These are phyloP conservation scores for Entomortierella chlamydospora DNA, from an alignment of 192 early-diverging fungal species.

Conservation along the genomic window DNA sequence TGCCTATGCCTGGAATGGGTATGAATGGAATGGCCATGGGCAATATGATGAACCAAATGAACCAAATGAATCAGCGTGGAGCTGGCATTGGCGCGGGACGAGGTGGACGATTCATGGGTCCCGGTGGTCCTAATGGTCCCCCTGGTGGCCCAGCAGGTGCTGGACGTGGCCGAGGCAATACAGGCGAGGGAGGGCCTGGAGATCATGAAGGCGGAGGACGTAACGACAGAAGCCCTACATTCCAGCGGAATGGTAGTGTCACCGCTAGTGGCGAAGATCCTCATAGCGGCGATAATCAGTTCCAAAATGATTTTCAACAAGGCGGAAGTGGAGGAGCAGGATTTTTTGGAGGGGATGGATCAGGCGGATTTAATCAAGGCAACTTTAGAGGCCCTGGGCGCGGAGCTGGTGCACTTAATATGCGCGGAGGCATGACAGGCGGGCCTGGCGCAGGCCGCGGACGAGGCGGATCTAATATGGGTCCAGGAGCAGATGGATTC, in stretches of 20 bases:
- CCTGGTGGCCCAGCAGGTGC: slow-evolving; percentile 4
- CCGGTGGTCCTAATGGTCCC: slow-evolving; percentile 28
- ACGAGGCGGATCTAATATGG: slow-evolving; percentile 21
- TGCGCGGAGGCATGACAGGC: slow-evolving; percentile 25
- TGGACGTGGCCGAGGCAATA: slow-evolving; percentile 29
- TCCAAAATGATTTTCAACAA: slow-evolving; percentile 25
- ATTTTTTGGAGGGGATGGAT: slow-evolving; percentile 26
- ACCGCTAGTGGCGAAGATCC: slow-evolving; percentile 4
- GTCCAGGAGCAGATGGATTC: slow-evolving; percentile 18
- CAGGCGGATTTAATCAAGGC: slow-evolving; percentile 25
- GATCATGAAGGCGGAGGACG: slow-evolving; percentile 20
- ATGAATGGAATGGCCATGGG: slow-evolving; percentile 54
- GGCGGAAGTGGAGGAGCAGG: slow-evolving; percentile 7
- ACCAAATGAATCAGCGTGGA: slow-evolving; percentile 43
- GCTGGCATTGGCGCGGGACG: slow-evolving; percentile 30
- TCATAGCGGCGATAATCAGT: neutral
- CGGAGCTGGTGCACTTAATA: slow-evolving; percentile 18
- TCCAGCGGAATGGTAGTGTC: slow-evolving; percentile 34
- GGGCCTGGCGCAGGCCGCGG: slow-evolving; percentile 24
- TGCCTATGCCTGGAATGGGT: slow-evolving; percentile 53
- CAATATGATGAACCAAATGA: slow-evolving; percentile 55
- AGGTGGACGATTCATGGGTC: slow-evolving; percentile 31
- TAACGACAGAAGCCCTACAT: slow-evolving; percentile 30
- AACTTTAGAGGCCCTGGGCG: slow-evolving; percentile 36
- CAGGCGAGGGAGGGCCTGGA: slow-evolving; percentile 1